These are phyloP conservation scores for Sporobolomyces phaffii DNA, from an alignment of 768 basidiomycete genomes.

Conservation along the genomic window DNA sequence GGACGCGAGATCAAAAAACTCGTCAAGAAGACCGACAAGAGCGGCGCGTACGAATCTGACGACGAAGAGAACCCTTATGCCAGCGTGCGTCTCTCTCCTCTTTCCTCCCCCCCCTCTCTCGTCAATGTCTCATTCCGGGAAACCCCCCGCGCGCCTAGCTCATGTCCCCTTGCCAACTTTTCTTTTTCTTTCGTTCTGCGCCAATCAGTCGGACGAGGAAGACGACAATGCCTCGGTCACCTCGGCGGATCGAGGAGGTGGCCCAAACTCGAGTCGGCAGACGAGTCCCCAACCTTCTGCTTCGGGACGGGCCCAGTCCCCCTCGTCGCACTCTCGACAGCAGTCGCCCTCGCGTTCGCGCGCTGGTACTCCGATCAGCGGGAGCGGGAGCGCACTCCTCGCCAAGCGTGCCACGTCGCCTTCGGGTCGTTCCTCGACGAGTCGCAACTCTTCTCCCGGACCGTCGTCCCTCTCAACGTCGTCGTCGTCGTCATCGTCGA, in stretches of 20 bases:
- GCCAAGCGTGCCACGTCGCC: conserved; percentile 82
- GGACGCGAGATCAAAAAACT: conserved; percentile 79
- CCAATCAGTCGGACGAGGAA: conserved; percentile 3
- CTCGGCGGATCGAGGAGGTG: conserved; percentile 9
- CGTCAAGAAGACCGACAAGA: conserved; percentile 75
- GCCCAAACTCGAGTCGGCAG: conserved; percentile 49
- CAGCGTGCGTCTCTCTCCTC: conserved; percentile 53
- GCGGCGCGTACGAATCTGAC: conserved; percentile 63
- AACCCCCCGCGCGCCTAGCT: no score
- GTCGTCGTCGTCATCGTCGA: conserved; percentile 49
- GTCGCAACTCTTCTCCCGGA: conserved; percentile 20
- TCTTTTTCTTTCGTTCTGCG: background rate
- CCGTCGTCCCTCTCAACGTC: conserved; percentile 28
- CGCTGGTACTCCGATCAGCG: conserved; percentile 52
- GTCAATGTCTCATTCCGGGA: background rate
- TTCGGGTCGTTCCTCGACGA: background rate
- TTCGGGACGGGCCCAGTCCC: conserved; percentile 17
- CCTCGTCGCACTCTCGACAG: conserved; percentile 45
- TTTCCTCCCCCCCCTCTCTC: conserved; percentile 13
- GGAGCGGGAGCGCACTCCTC: conserved; percentile 69
- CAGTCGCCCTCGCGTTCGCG: conserved; percentile 56
- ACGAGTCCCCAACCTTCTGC: conserved; percentile 46
- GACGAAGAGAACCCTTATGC: conserved; percentile 73
- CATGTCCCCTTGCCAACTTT: no score
- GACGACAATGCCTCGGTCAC: conserved; percentile 27